A percentile compares a stretch with the other conserved stretches of the same genome.
These are phyloP conservation scores for Colletotrichum sp. DNA, from an alignment of 2,329 filamentous ascomycete species.

Conservation along the genomic window DNA sequence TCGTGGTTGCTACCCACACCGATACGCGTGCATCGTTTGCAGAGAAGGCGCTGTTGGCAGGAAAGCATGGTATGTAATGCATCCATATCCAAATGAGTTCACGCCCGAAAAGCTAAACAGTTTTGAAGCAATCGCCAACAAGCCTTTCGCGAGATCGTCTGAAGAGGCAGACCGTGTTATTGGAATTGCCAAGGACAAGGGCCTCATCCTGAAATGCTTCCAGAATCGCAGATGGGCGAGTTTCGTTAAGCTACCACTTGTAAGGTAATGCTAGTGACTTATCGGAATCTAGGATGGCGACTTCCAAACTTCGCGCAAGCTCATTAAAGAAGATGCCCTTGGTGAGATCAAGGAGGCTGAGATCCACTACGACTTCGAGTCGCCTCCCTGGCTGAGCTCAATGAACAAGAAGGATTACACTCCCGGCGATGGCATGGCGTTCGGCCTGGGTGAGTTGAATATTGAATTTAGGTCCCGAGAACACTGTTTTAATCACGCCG, in stretches of 20 bases:
- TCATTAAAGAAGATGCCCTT: conserved; percentile 56
- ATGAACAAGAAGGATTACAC: conserved; percentile 35
- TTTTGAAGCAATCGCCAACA: conserved; percentile 62
- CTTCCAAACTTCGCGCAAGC: conserved; percentile 62
- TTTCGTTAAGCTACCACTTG: neutral
- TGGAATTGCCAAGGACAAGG: conserved; percentile 47
- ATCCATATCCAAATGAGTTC: neutral
- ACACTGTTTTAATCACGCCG: neutral
- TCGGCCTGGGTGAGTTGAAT: conserved; percentile 38
- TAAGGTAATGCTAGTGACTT: neutral
- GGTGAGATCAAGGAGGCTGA: conserved; percentile 69
- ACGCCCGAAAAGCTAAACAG: neutral
- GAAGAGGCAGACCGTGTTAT: conserved; percentile 61
- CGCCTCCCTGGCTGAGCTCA: conserved; percentile 38
- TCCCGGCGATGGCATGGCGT: conserved; percentile 44
- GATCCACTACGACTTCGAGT: conserved; percentile 66
- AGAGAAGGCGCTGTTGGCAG: conserved; percentile 58
- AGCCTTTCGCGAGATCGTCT: conserved; percentile 66
- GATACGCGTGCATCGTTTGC: conserved; percentile 54
- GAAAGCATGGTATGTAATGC: conserved; percentile 56
- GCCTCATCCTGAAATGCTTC: conserved; percentile 54
- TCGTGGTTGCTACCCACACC: conserved; percentile 63
- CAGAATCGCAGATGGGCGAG: conserved; percentile 38
- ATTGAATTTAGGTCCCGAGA: conserved; percentile 44
- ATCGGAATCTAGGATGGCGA: conserved; percentile 52